These are phyloP conservation scores for Pythium oligandrum DNA, from an alignment of 352 stramenopile genomes.

Conservation along the genomic window DNA sequence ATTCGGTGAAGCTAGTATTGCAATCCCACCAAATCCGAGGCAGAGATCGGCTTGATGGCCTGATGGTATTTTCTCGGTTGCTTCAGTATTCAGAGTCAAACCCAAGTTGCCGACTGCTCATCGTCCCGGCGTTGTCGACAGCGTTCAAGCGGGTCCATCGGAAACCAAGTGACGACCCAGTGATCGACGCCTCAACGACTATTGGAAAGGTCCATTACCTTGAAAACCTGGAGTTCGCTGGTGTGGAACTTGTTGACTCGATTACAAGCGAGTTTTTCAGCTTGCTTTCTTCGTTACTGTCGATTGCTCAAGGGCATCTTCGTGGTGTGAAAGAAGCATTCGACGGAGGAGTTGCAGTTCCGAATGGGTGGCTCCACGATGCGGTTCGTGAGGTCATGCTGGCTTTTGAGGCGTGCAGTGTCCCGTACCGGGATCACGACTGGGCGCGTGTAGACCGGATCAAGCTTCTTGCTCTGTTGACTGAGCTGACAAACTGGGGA, in stretches of 20 bases:
- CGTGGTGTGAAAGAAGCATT: constrained; percentile 3
- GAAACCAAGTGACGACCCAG: not conserved
- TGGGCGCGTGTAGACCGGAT: constrained; percentile 59
- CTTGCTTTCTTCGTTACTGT: constrained; percentile 54
- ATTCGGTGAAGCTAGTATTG: too few species aligned
- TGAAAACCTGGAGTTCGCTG: constrained; percentile 64
- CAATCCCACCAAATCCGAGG: constrained; percentile 14
- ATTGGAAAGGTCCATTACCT: constrained; percentile 77
- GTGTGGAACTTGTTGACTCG: constrained; percentile 25
- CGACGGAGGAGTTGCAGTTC: not conserved
- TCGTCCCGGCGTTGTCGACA: constrained; percentile 68
- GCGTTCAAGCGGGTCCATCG: constrained; percentile 56
- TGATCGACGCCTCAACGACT: constrained; percentile 2
- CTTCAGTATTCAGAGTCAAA: constrained; percentile 51
- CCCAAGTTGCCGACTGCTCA: constrained; percentile 53
- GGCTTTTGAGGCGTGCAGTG: constrained; percentile 69
- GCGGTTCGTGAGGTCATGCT: constrained; percentile 67
- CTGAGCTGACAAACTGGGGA: constrained; percentile 68
- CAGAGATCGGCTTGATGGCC: constrained; percentile 44
- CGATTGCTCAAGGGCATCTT: constrained; percentile 22
- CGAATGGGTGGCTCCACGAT: constrained; percentile 24
- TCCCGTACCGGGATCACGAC: constrained; percentile 63
- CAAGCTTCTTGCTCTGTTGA: constrained; percentile 57
- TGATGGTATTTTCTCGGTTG: constrained; percentile 61
- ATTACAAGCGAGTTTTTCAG: constrained; percentile 69